phyloP scores from a whole-genome alignment of 2,329 filamentous ascomycete genomes.

The Bimuria novae-zelandiae region DNA sequence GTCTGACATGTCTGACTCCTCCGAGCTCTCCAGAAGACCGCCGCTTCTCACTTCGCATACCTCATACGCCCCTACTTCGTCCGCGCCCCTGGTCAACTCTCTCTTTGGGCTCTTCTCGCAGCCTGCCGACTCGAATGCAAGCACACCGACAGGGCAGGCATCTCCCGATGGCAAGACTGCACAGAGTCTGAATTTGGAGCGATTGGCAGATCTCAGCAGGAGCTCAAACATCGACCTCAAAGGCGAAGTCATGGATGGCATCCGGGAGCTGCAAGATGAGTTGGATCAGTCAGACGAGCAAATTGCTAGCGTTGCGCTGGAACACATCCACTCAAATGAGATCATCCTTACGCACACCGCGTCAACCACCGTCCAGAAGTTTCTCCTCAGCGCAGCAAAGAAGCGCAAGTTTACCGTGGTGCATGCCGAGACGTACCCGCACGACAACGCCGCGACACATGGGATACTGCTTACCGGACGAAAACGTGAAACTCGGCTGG shows the following conservation, averaged over 20 bases:
- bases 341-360: slow-evolving; percentile 89
- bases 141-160: slow-evolving; percentile 57
- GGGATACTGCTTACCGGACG: slow-evolving; percentile 62
- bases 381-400: slow-evolving; percentile 82
- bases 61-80: slow-evolving; percentile 63
- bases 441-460: slow-evolving; percentile 68
- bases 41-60: slow-evolving; percentile 65
- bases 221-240: slow-evolving; percentile 68
- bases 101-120: slow-evolving; percentile 89
- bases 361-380: slow-evolving; percentile 84
- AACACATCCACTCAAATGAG: slow-evolving; percentile 92
- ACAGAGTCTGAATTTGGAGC: slow-evolving; percentile 41
- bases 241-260: slow-evolving; percentile 89
- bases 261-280: slow-evolving; percentile 95
- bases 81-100: slow-evolving; percentile 64
- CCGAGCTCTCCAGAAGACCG: slow-evolving; percentile 56
- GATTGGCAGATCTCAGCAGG: slow-evolving; percentile 47
- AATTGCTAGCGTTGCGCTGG: slow-evolving; percentile 84
- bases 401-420: slow-evolving; percentile 93
- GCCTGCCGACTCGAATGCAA: slow-evolving; percentile 56
- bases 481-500: slow-evolving; percentile 49
- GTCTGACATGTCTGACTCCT: slow-evolving; percentile 43
- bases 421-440: slow-evolving; percentile 74
- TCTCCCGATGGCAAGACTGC: slow-evolving; percentile 55
- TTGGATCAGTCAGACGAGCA: slow-evolving; percentile 91